Conservation (phyloP, 371 early-diverging fungal genomes). For the Mucor piriformis region DNA sequence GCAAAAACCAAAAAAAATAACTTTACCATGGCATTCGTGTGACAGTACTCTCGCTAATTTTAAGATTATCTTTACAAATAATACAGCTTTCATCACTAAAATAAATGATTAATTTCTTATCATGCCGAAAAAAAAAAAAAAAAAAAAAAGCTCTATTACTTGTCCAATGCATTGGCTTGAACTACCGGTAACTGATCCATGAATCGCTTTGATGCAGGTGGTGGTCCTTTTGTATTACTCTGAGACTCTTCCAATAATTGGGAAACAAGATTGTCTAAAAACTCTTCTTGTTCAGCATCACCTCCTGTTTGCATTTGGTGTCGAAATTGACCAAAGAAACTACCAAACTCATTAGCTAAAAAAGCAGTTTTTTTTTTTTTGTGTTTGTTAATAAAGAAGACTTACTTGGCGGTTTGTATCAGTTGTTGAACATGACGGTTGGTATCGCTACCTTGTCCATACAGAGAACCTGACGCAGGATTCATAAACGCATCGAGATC, state of each 20-base stretch:
- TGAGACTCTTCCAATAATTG: constrained; percentile 56
- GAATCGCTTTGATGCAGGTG: constrained; percentile 53
- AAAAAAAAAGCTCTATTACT: constrained; percentile 16
- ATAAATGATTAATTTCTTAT: neutral
- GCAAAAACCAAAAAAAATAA: neutral
- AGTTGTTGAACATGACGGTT: constrained; percentile 27
- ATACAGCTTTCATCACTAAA: constrained; percentile 52
- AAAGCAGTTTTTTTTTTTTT: neutral
- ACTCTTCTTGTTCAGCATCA: constrained; percentile 47
- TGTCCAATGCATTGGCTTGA: constrained; percentile 19
- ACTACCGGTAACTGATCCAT: constrained; percentile 36
- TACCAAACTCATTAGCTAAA: too few species aligned
- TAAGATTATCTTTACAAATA: constrained; percentile 52
- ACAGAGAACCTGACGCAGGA: constrained; percentile 18
- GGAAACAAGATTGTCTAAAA: constrained; percentile 50
- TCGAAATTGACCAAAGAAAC: constrained; percentile 42
- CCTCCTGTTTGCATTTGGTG: constrained; percentile 45
- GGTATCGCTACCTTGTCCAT: constrained; percentile 1
- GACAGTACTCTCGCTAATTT: constrained; percentile 27
- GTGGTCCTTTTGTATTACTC: constrained; percentile 51
- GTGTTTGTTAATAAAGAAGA: neutral
- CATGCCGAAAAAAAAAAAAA: neutral
- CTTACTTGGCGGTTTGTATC: constrained; percentile 44
- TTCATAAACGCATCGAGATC: constrained; percentile 47
- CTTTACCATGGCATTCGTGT: constrained; percentile 60